Conservation (phyloP, 2,329 filamentous ascomycete genomes). For the Sclerotinia subarctica region DNA sequence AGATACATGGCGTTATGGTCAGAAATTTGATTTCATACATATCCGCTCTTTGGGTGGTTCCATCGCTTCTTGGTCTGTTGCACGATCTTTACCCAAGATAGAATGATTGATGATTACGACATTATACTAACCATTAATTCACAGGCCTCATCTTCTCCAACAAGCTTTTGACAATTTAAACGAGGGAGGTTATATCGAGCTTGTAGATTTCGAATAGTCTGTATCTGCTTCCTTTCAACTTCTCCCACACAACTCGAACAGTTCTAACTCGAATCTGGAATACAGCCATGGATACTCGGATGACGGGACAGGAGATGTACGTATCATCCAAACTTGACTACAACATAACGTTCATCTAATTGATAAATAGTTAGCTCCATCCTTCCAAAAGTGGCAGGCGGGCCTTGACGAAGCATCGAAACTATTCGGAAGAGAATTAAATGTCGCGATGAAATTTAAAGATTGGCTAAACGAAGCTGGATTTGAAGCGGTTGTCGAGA, state of each 20-base stretch:
- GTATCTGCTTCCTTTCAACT: conserved; percentile 11
- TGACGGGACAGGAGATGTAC: conserved; percentile 5
- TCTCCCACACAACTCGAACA: background rate
- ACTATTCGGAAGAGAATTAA: conserved; percentile 37
- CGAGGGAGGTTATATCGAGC: conserved; percentile 33
- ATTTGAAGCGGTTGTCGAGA: conserved; percentile 37
- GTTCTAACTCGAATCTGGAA: background rate
- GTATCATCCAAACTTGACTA: background rate
- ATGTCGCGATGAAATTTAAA: conserved; percentile 25
- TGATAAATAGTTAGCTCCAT: conserved; percentile 11
- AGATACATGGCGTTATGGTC: conserved; percentile 34
- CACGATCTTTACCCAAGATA: background rate
- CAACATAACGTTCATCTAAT: background rate
- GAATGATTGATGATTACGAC: background rate
- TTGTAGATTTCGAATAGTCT: conserved; percentile 31
- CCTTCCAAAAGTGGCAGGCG: conserved; percentile 27
- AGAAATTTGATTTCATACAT: conserved; percentile 21
- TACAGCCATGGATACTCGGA: conserved; percentile 12
- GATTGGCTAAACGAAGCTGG: conserved; percentile 39
- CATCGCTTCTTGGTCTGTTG: conserved; percentile 42
- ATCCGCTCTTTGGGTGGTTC: conserved; percentile 28
- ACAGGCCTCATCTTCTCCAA: conserved; percentile 32
- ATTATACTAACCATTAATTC: background rate
- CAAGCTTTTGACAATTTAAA: conserved; percentile 29
- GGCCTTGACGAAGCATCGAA: conserved; percentile 35